Evolutionary conservation across 441 rosid genomes (phyloP), one percentile per base, ranked within the genome.

Genomic region (Erodium moschatum): DNA sequence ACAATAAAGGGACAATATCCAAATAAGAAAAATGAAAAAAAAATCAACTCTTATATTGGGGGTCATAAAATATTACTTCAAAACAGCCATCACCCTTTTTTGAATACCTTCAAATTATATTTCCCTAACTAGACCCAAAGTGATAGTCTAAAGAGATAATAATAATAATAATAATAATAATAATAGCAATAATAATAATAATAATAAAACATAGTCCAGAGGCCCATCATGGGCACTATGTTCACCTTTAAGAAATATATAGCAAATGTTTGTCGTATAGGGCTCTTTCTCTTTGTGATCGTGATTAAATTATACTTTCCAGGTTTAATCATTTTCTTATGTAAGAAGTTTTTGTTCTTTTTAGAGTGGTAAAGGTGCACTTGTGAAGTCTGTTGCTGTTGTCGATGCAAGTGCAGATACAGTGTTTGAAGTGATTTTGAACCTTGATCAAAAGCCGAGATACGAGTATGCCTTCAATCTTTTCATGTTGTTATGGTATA

Each of bases 321-420:
- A 20, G 52, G 1, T 62, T 15, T 68, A 12, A 27, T 16, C 62
- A 19, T 73, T 38, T 16, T 52, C 52, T 33, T 19, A 0, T 38
- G 54, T 78, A 67, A 33, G 64, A 9, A 48, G 9, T 74, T 76
- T 80, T 67, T 79, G 27, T 68, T 46, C 35, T 69, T 81, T 71
- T 77, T 38, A 95, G 99, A 82, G 75, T 80, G 85, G 85, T 68
- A 89, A 86, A 84, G 95, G 95, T 75, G 83, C 73, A 75, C 92
- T 95, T 71, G 96, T 95, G 75, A 92, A 90, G 81, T 88, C 99
- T 70, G 95, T 92, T 77, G 91, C 84, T 66, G 95, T 89, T 62
- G 80, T 90, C 73, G 99, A 95, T 81, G 88, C 95, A 68, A 85
- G 78, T 77, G 93, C 93, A 48, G 99, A 95, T 84, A 75, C 90